Evolutionary conservation across 495 filamentous ascomycete genomes (phyloP).

Genomic region (Neurospora intermedia): DNA sequence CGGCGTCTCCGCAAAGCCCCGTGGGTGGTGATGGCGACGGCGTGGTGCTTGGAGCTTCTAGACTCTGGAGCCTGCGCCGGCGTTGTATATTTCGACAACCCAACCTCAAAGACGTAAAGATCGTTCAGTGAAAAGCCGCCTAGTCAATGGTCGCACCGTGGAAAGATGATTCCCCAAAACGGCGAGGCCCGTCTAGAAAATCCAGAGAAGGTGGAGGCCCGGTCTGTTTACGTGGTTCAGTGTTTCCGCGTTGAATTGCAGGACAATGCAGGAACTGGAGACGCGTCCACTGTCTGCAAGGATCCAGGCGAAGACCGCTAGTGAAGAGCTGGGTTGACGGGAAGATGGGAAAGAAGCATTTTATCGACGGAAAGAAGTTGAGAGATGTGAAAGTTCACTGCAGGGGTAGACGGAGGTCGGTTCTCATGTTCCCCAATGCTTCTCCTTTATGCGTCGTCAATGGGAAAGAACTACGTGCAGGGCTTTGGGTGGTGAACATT

Average conservation of each 20-base stretch:
- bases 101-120: not conserved
- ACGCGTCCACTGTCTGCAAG: not conserved
- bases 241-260: not conserved
- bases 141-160: not conserved
- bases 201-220: not conserved
- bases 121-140: not conserved
- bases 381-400: not conserved
- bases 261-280: not conserved
- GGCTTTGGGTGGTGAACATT: not conserved
- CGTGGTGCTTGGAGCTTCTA: not conserved
- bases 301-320: not conserved
- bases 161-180: not conserved
- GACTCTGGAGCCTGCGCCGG: not conserved
- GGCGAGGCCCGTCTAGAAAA: not conserved
- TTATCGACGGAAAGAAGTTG: not conserved
- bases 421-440: not conserved
- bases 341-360: not conserved
- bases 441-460: not conserved
- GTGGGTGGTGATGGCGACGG: not conserved
- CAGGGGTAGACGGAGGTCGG: not conserved
- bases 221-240: not conserved
- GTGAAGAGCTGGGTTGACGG: not conserved
- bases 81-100: not conserved
- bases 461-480: not conserved
- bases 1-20: not conserved